These are phyloP conservation scores for Tillandsia fasciculata DNA, from an alignment of 176 grass and related monocot species.

Conservation along the genomic window DNA sequence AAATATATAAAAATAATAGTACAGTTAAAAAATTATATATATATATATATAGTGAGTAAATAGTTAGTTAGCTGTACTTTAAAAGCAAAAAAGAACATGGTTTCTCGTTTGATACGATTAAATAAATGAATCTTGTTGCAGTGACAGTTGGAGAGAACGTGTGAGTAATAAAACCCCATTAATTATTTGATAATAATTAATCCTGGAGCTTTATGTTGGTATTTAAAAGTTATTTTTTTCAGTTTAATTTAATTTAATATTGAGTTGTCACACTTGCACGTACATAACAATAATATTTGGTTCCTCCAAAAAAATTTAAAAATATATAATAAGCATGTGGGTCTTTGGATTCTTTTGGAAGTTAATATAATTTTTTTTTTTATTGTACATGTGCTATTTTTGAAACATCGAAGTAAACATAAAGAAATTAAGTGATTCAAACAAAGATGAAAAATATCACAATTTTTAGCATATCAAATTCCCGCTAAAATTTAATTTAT, in stretches of 20 bases:
- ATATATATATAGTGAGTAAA: not conserved
- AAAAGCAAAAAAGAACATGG: not conserved
- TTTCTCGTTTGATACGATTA: not conserved
- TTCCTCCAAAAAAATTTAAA: no score
- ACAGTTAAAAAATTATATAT: not conserved
- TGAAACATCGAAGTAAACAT: no score
- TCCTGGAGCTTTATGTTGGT: not conserved
- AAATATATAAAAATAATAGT: not conserved
- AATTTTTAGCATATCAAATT: no score
- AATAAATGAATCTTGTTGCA: not conserved
- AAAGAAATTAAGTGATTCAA: no score
- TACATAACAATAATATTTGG: no score
- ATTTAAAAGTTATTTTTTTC: not conserved
- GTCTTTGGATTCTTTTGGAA: no score
- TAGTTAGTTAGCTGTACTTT: slow-evolving; percentile 1
- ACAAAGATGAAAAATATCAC: no score
- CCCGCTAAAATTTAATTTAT: no score
- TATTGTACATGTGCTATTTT: no score
- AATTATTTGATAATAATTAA: not conserved
- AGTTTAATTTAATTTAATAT: not conserved
- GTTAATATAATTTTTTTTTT: no score
- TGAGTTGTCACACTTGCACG: not conserved
- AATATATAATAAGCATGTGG: no score
- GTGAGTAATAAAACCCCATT: not conserved
- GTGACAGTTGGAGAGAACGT: slow-evolving; percentile 15